Percentiles rank a stretch among this genome's conserved stretches.
phyloP scores from a whole-genome alignment of 164 flowering plant genomes.

The Umbellularia californica region DNA sequence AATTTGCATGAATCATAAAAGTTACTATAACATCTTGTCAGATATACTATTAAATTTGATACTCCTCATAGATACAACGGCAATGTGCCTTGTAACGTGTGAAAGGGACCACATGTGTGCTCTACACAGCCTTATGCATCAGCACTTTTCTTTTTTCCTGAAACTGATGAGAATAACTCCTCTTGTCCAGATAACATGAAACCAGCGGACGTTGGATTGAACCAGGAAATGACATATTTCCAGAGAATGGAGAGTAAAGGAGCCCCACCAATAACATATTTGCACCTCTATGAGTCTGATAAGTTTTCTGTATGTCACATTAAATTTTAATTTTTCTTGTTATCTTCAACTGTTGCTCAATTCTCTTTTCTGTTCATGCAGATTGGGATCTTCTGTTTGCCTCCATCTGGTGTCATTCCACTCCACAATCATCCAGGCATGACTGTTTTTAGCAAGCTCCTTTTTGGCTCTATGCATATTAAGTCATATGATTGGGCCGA shows the following conservation, averaged over 20 bases:
- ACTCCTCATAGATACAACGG: too few species aligned
- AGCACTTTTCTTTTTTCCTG: too few species aligned
- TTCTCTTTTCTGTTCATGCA: conserved; percentile 28
- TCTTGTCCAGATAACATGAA: conserved; percentile 53
- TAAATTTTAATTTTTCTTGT: neutral
- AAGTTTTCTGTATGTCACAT: conserved; percentile 61
- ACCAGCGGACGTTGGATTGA: conserved; percentile 78
- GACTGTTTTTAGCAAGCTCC: conserved; percentile 90
- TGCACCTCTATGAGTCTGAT: conserved; percentile 59
- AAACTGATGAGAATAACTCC: conserved; percentile 6
- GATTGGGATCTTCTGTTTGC: conserved; percentile 79
- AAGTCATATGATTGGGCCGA: conserved; percentile 77
- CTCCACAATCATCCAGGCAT: conserved; percentile 92
- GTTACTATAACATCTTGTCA: too few species aligned
- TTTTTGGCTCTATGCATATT: conserved; percentile 74
- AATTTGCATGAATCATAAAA: too few species aligned
- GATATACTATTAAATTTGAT: too few species aligned
- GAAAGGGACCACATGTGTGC: too few species aligned
- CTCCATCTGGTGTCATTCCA: conserved; percentile 65
- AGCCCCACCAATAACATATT: conserved; percentile 42
- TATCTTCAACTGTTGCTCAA: neutral
- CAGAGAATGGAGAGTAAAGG: conserved; percentile 20
- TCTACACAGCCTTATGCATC: too few species aligned
- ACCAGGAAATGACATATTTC: conserved; percentile 43
- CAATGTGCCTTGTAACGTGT: too few species aligned